Evolutionary conservation across 2,329 filamentous ascomycete genomes (phyloP), one percentile per base, ranked within the genome.

Genomic region (Colletotrichum trifolii): DNA sequence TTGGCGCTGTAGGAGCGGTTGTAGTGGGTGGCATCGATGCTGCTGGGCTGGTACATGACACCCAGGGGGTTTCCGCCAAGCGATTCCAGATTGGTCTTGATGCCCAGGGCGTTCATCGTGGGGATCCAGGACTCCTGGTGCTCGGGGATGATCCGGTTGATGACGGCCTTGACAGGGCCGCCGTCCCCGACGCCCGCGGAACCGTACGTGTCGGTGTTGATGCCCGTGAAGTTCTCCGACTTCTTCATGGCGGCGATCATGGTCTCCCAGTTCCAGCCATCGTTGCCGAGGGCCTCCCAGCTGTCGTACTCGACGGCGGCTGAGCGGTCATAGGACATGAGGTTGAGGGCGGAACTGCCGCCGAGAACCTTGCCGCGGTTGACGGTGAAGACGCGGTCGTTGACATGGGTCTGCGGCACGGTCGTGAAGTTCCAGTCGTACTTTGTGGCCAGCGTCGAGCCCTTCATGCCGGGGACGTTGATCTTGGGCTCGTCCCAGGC

Each of bases 1-100:
- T 78, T 81, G 55, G 74, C 68, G 33, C 77, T 75, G 71, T 85
- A 87, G 2, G 82, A 85, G 39, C 85, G 77, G 17, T 75, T 79
- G 67, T 82, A 85, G 45, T 80, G 77, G 5, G 75, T 76, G 9
- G 78, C 77, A 48, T 82, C 77, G 42, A 87, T 79, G 61, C 80
- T 84, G 67, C 78, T 82, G 9, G 85, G 77, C 63, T 84, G 82
- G 39, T 78, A 80, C 73, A 81, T 82, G 7, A 82, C 82, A 7
- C 85, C 85, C 4, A 85, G 71, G 12, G 80, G 81, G 52, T 83
- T 79, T 2, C 85, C 85, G 12, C 78, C 76, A 2, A 87, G 75
- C 8, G 82, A 84, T 53, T 83, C 74, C 1, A 84, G 72, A 38
- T 76, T 78, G 15, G 74, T 75, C 33, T 69, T 46, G 3, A 79